A percentile compares a stretch with the other conserved stretches of the same genome.
phyloP scores from a whole-genome alignment of 2,329 filamentous ascomycete species.

The Sporothrix brunneoviolacea region DNA sequence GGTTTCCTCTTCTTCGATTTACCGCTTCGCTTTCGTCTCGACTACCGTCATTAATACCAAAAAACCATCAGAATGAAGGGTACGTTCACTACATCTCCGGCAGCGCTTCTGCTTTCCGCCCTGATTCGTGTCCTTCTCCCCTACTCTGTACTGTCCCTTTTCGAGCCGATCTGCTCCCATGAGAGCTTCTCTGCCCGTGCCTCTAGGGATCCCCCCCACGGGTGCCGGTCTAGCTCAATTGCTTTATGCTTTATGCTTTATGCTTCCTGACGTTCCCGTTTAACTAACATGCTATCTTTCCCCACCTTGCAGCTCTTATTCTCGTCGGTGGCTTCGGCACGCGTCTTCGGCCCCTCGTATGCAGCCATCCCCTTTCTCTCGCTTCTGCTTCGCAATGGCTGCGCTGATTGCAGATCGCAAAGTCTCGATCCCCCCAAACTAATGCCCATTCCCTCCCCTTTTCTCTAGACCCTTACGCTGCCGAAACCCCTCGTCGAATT shows the following conservation, averaged over 20 bases:
- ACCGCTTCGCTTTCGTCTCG: too few relatives aligned
- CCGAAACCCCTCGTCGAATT: conserved; percentile 98
- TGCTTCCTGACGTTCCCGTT: too few relatives aligned
- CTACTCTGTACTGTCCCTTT: not conserved
- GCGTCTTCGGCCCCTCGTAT: conserved; percentile 89
- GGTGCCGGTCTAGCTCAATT: too few relatives aligned
- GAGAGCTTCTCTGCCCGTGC: too few relatives aligned
- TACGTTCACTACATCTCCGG: conserved; percentile 21
- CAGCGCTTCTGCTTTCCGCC: not conserved
- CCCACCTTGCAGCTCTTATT: conserved; percentile 67
- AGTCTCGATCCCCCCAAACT: conserved; percentile 1
- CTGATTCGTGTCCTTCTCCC: not conserved
- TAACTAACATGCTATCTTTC: conserved; percentile 17
- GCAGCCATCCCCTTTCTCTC: conserved; percentile 29
- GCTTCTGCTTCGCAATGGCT: not conserved
- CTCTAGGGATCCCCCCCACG: too few relatives aligned
- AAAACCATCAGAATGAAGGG: conserved; percentile 33
- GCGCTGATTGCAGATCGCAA: not conserved
- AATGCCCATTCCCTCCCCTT: conserved; percentile 11
- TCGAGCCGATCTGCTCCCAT: too few relatives aligned
- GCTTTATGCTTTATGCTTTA: too few relatives aligned
- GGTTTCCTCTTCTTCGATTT: conserved; percentile 9
- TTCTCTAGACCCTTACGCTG: conserved; percentile 76
- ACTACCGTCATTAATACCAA: not conserved
- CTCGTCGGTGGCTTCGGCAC: conserved; percentile 99